phyloP scores from a whole-genome alignment of 1,284 basidiomycete genomes.

The Sporisorium exsertum region DNA sequence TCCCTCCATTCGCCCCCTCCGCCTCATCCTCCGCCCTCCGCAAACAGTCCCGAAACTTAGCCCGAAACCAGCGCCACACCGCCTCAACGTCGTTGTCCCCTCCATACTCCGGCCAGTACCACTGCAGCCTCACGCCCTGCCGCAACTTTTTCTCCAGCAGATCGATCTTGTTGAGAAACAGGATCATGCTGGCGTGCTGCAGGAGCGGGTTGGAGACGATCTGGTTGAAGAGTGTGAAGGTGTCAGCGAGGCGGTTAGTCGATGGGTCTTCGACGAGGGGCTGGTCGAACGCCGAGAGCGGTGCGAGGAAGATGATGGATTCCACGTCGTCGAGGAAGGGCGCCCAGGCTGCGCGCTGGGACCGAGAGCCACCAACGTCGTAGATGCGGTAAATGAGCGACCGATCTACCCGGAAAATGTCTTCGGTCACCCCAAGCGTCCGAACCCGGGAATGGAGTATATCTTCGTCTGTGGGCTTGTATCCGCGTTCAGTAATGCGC shows the following conservation, averaged over 20 bases:
- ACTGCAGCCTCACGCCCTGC: conserved; percentile 13
- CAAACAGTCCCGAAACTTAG: conserved; percentile 31
- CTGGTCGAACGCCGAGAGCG: conserved; percentile 58
- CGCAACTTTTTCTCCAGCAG: conserved; percentile 45
- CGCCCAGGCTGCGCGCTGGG: conserved; percentile 50
- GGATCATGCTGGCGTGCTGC: conserved; percentile 33
- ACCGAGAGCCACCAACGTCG: conserved; percentile 53
- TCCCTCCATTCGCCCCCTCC: neutral
- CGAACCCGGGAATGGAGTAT: conserved; percentile 58
- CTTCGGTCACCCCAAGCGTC: conserved; percentile 52
- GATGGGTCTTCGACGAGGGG: conserved; percentile 41
- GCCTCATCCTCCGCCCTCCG: conserved; percentile 16
- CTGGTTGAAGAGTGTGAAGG: conserved; percentile 40
- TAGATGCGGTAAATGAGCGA: conserved; percentile 45
- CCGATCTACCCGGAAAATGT: conserved; percentile 40
- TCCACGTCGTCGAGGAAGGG: conserved; percentile 49
- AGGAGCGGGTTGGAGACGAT: conserved; percentile 46
- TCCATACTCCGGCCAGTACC: conserved; percentile 41
- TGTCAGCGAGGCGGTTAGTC: conserved; percentile 49
- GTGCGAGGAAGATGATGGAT: conserved; percentile 56
- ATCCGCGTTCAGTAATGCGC: conserved; percentile 25
- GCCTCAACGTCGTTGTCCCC: conserved; percentile 54
- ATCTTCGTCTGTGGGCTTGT: conserved; percentile 49
- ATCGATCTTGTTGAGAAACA: conserved; percentile 64
- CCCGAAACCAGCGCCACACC: conserved; percentile 54